Conservation (phyloP, 345 rosid genomes). For the Gossypium raimondii region DNA sequence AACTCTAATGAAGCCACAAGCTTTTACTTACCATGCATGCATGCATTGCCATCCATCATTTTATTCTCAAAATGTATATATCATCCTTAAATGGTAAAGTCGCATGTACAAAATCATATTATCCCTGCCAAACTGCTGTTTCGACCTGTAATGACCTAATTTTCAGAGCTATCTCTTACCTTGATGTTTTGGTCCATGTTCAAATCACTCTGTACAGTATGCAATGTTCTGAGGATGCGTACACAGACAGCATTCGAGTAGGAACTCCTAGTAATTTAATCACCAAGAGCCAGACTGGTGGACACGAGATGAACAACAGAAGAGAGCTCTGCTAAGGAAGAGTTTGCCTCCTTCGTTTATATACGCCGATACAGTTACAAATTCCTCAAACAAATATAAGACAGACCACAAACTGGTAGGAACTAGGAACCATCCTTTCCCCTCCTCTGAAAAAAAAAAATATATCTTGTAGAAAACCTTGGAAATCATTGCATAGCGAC, state of each 20-base stretch:
- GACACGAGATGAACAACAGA: conserved; percentile 15
- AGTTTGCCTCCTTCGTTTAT: conserved; percentile 20
- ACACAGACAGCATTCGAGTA: conserved; percentile 1
- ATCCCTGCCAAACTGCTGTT: background rate
- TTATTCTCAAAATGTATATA: background rate
- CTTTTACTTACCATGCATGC: background rate
- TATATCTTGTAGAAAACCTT: conserved; percentile 10
- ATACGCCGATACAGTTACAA: conserved; percentile 33
- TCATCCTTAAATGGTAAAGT: background rate
- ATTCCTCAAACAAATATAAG: conserved; percentile 24
- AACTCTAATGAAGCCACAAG: background rate
- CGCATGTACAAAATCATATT: conserved; percentile 7
- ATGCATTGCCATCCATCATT: background rate
- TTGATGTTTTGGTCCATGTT: conserved; percentile 12
- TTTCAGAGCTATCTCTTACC: background rate
- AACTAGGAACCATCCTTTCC: background rate
- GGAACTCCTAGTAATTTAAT: conserved; percentile 10
- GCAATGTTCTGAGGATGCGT: conserved; percentile 18
- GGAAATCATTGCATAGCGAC: background rate
- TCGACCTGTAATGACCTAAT: background rate
- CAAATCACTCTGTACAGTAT: conserved; percentile 44
- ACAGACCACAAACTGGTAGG: conserved; percentile 25
- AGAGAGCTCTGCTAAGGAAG: conserved; percentile 15
- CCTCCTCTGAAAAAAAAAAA: background rate
- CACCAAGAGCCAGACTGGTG: conserved; percentile 18